These are phyloP conservation scores for Ceratocystis colombiana DNA, from an alignment of 2,329 filamentous ascomycete species.

Conservation along the genomic window DNA sequence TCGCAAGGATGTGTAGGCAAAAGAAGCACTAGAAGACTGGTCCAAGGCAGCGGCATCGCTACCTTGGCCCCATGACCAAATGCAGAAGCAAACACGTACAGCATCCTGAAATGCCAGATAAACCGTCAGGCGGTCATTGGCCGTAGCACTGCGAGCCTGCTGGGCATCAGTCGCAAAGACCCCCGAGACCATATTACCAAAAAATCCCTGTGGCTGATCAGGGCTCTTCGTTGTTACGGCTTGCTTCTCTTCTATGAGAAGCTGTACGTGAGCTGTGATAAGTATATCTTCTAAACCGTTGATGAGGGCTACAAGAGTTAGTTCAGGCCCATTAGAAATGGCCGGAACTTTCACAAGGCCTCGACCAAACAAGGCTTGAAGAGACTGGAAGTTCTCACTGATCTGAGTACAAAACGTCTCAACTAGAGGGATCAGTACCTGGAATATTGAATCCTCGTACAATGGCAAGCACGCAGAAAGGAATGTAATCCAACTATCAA, in stretches of 20 bases:
- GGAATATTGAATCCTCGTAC: conserved; percentile 76
- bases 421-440: conserved; percentile 80
- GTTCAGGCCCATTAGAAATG: conserved; percentile 43
- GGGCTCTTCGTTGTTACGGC: conserved; percentile 62
- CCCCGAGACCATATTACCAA: conserved; percentile 87
- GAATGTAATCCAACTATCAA: conserved; percentile 89
- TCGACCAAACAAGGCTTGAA: conserved; percentile 53
- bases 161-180: conserved; percentile 72
- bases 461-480: conserved; percentile 73
- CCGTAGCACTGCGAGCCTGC: conserved; percentile 71
- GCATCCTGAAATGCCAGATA: conserved; percentile 95
- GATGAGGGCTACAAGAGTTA: conserved; percentile 72
- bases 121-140: conserved; percentile 87
- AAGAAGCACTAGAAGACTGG: conserved; percentile 62
- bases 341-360: conserved; percentile 29
- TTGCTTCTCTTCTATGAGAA: conserved; percentile 65
- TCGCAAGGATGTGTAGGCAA: conserved; percentile 78
- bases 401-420: conserved; percentile 81
- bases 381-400: conserved; percentile 56
- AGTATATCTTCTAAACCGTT: conserved; percentile 87
- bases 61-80: conserved; percentile 85
- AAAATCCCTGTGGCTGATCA: conserved; percentile 76
- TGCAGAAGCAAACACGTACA: conserved; percentile 79
- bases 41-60: conserved; percentile 52
- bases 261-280: conserved; percentile 72